Evolutionary conservation across 495 filamentous ascomycete genomes (phyloP), one percentile per base, ranked within the genome.

Genomic region (Penicillium robsamsonii): DNA sequence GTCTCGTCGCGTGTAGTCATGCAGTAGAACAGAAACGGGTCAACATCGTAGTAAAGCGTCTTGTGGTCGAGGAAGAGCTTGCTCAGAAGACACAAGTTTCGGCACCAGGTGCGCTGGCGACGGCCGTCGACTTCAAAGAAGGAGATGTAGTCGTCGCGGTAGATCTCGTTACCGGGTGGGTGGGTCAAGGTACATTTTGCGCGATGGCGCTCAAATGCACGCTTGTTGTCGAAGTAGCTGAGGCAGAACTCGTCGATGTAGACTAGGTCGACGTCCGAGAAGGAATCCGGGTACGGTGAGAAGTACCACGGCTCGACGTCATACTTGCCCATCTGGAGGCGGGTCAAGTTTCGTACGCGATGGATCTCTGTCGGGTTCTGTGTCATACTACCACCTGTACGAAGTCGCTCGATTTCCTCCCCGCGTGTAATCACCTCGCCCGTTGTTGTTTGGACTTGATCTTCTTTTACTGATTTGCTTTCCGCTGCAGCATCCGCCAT

Each of bases 31-130:
- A 97, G 76, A 73, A 98, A 98, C 9, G 94, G 94, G 66, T 98
- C 94, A 50, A 98, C 94, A 64, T 98, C 94, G 75, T 97, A 98
- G 80, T 96, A 98, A n/a, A 98, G 87, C 8, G 94, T 97, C 71
- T 98, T 98, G 77, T 97, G 94, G 63, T 97, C 94, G 25, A 98
- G 84, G 74, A 98, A 98, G 67, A 97, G 87, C 67, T 98, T 98
- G 55, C 84, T 91, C 5, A 98, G 79, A 0, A 98, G 79, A 71
- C 94, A 97, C 22, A 98, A 80, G 61, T 98, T 98, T 5, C 94
- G 90, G 60, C 95, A 97, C 92, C 92, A 98, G 3, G 90, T 95
- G 11, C 93, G 82, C 65, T 98, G 94, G n/a, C 94, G 81, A 15
- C 92, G 84, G 5, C 94, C 94, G 65, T 98, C 94, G 57, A 98